These are phyloP conservation scores for Flaveria floridana DNA, from an alignment of 140 eudicot species.

Conservation along the genomic window DNA sequence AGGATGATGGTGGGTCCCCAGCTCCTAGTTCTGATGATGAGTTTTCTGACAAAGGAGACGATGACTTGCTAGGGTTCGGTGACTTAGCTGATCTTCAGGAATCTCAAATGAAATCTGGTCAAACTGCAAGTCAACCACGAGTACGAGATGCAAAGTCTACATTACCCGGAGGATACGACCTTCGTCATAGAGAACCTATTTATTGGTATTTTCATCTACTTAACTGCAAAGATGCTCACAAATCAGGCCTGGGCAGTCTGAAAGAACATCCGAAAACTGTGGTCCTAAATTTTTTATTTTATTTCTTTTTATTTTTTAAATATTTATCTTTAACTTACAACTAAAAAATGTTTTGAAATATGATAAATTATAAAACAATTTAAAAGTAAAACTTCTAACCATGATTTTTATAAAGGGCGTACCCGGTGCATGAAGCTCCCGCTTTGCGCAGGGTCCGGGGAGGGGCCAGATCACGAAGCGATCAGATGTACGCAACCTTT, in stretches of 20 bases:
- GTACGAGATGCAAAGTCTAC: slow-evolving; percentile 34
- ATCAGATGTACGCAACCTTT: too few species aligned
- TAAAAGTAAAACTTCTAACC: background rate
- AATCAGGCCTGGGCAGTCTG: background rate
- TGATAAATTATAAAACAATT: background rate
- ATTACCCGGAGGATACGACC: slow-evolving; percentile 82
- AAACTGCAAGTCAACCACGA: slow-evolving; percentile 27
- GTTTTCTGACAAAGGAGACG: slow-evolving; percentile 48
- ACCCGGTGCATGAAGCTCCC: too few species aligned
- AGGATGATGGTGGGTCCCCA: slow-evolving; percentile 49
- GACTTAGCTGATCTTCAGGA: slow-evolving; percentile 32
- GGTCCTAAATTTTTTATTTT: background rate
- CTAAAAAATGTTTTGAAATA: background rate
- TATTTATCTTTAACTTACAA: background rate
- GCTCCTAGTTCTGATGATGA: slow-evolving; percentile 61
- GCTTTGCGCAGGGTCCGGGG: too few species aligned
- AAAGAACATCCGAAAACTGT: background rate
- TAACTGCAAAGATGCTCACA: background rate
- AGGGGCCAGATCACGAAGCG: too few species aligned
- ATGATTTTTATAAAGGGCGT: too few species aligned
- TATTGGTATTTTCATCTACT: slow-evolving; percentile 48
- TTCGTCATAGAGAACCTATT: slow-evolving; percentile 86
- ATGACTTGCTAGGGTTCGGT: slow-evolving; percentile 42
- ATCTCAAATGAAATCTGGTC: slow-evolving; percentile 34
- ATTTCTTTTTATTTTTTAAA: background rate